phyloP scores from a whole-genome alignment of 371 early-diverging fungal species.

The Mortierella sp. region DNA sequence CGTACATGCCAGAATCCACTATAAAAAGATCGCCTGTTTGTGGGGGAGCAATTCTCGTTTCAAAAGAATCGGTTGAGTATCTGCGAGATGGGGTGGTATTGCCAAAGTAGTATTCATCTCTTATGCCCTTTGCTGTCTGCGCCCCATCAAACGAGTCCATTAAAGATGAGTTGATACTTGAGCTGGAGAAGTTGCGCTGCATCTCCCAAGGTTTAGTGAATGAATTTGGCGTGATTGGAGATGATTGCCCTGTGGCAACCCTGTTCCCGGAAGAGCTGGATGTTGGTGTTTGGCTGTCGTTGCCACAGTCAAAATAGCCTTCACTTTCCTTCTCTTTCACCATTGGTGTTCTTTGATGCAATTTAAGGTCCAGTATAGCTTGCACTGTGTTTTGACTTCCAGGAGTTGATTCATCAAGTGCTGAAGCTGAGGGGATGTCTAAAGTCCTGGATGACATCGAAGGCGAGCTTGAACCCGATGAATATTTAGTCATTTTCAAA shows the following conservation, averaged over 20 bases:
- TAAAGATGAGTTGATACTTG: constrained; percentile 13
- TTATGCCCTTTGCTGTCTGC: constrained; percentile 24
- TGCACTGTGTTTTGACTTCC: background rate
- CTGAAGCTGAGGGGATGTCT: background rate
- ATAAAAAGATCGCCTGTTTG: background rate
- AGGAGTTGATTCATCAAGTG: constrained; percentile 15
- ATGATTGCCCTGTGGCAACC: background rate
- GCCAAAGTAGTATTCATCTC: constrained; percentile 33
- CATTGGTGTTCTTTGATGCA: constrained; percentile 17
- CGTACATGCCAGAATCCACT: background rate
- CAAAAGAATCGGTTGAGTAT: constrained; percentile 10
- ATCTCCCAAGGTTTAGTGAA: constrained; percentile 16
- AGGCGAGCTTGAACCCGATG: constrained; percentile 3
- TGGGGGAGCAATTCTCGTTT: constrained; percentile 4
- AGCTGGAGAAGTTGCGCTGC: constrained; percentile 11
- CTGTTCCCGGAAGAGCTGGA: constrained; percentile 4
- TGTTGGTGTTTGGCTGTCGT: constrained; percentile 10
- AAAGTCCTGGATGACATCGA: constrained; percentile 5
- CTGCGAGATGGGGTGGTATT: background rate
- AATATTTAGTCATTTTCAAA: background rate
- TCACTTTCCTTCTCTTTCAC: constrained; percentile 19
- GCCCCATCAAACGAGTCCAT: constrained; percentile 3
- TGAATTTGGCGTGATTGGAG: constrained; percentile 15
- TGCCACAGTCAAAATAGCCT: constrained; percentile 6
- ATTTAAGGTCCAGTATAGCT: constrained; percentile 1